phyloP scores from a whole-genome alignment of 495 filamentous ascomycete species.

The Neurospora sp. region DNA sequence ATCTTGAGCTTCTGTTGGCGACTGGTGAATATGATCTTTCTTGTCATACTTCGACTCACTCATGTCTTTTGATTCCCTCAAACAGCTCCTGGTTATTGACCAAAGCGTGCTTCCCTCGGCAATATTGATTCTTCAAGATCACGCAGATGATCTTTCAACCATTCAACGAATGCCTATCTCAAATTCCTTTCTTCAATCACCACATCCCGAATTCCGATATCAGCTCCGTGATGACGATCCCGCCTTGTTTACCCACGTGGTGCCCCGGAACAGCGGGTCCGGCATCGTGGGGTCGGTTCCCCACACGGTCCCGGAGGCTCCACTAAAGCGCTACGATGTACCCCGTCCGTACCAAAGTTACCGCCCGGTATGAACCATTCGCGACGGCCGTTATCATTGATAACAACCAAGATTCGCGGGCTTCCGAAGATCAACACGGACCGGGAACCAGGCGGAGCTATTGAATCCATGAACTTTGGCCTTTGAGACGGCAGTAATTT shows the following conservation, averaged over 20 bases:
- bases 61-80: background rate
- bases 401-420: background rate
- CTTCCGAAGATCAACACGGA: background rate
- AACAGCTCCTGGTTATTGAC: background rate
- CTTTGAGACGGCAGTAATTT: background rate
- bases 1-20: background rate
- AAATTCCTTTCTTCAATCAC: too few species aligned
- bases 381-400: background rate
- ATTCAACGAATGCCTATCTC: background rate
- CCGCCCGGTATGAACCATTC: background rate
- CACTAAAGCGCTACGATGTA: background rate
- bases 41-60: background rate
- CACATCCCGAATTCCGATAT: background rate
- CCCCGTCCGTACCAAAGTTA: background rate
- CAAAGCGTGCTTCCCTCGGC: background rate
- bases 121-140: background rate
- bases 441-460: background rate
- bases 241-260: background rate
- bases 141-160: too few species aligned
- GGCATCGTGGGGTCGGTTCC: background rate
- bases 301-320: background rate
- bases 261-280: background rate
- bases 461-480: background rate
- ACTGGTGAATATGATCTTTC: background rate
- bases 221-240: background rate